phyloP scores from a whole-genome alignment of 2,329 filamentous ascomycete species.

The Fusarium albidum region DNA sequence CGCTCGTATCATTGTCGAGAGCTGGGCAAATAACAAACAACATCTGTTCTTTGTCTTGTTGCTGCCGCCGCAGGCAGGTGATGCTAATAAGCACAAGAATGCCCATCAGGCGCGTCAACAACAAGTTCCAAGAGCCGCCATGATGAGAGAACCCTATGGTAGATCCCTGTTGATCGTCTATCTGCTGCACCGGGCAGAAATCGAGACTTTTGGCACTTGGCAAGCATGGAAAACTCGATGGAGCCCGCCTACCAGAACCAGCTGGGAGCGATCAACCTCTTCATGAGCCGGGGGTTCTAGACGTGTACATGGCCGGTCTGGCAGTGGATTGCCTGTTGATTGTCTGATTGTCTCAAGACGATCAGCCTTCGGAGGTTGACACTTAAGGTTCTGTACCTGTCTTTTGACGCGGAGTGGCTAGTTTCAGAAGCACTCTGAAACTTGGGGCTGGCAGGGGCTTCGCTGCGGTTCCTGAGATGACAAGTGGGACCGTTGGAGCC shows the following conservation, averaged over 20 bases:
- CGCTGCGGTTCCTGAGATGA: conserved; percentile 6
- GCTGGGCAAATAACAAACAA: conserved; percentile 1
- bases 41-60: not conserved
- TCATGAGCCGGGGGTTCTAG: conserved; percentile 1
- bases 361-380: conserved; percentile 16
- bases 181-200: too few species aligned
- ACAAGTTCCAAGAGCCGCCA: not conserved
- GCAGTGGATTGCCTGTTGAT: not conserved
- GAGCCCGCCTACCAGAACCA: conserved; percentile 1
- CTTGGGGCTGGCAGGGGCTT: conserved; percentile 18
- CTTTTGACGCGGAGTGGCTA: conserved; percentile 7
- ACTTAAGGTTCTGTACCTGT: conserved; percentile 15
- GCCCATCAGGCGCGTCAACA: conserved; percentile 3
- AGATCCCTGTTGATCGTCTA: too few species aligned
- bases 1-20: conserved; percentile 10
- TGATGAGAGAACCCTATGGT: not conserved
- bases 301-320: not conserved
- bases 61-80: not conserved
- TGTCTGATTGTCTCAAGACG: not conserved
- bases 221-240: not conserved
- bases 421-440: conserved; percentile 38
- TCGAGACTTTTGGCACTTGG: not conserved
- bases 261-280: conserved; percentile 20
- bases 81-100: conserved; percentile 1
- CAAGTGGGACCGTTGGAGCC: conserved; percentile 23